Evolutionary conservation across 106 monocot species (phyloP).

Genomic region (Cymbidium sinense): DNA sequence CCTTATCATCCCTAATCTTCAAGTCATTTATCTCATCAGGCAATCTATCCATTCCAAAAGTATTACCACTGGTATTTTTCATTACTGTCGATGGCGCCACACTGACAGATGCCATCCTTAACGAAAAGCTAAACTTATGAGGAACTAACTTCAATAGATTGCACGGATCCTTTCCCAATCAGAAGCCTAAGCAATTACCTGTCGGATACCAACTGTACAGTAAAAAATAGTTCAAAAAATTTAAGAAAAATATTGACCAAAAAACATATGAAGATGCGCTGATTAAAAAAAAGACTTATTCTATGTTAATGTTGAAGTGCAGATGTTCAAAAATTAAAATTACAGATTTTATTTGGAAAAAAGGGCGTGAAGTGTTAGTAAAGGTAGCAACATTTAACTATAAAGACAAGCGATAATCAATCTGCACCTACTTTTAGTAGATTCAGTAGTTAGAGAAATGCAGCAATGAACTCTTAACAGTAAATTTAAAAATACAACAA

Average conservation of each 20-base stretch:
- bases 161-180: neutral
- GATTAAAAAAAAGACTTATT: neutral
- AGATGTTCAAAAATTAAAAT: neutral
- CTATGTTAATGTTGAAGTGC: neutral
- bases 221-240: neutral
- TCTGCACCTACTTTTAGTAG: too few relatives aligned
- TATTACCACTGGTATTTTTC: constrained; percentile 19
- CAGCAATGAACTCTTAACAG: too few relatives aligned
- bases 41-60: constrained; percentile 21
- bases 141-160: neutral
- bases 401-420: too few relatives aligned
- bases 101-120: constrained; percentile 24
- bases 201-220: neutral
- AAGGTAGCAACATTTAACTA: too few relatives aligned
- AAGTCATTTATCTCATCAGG: constrained; percentile 29
- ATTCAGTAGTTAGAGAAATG: too few relatives aligned
- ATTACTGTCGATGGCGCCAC: constrained; percentile 17
- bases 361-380: too few relatives aligned
- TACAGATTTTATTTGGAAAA: neutral
- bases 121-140: neutral
- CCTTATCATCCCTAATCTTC: constrained; percentile 31
- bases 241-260: too few relatives aligned
- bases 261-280: neutral
- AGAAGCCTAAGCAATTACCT: neutral
- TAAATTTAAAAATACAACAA: too few relatives aligned